Evolutionary conservation across 176 grass and related monocot genomes (phyloP), one percentile per base, ranked within the genome.

Genomic region (Triticum dicoccoides): DNA sequence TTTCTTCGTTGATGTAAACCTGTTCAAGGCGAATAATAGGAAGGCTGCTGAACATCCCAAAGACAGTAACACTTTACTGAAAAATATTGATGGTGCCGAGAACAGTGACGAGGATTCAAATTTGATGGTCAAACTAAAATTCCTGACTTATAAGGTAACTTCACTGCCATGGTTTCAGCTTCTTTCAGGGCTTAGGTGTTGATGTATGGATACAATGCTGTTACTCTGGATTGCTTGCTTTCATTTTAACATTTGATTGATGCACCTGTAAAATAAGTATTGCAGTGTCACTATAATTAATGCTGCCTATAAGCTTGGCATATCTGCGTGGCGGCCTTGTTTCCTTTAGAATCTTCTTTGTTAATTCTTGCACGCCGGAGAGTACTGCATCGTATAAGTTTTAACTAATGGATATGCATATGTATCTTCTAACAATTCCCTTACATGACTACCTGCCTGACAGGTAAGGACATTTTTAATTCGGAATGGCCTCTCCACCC

Each of bases 91-190:
- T 77, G 83, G 80, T 73, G 86, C 81, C 35, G 35, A 37, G 35
- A 6, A 37, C 5, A 37, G 39, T 42, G 39, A 9, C 20, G 93
- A 98, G 74, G 93, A 98, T 92, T 92, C 54, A 86, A 98, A 95
- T 89, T 84, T 95, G 44, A 98, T 98, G 96, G 88, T 98, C 75
- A 98, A 98, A 72, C 84, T 98, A 76, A 98, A 98, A 88, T 98
- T 98, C 88, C 82, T 98, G 63, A 91, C 96, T 66, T 98, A 98
- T 77, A 98, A 98, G 89, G 96, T 92, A 49, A 92, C 74, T 38
- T 41, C 69, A 77, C 32, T 45, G 37, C 67, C 59, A 71, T 65
- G 72, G 13, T 66, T 77, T 69, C 78, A 76, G 27, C n/a, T 85
- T 42, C 30, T 38, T 86, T 49, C 69, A 69, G 14, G 62, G 59